Percentiles rank a stretch among this genome's conserved stretches.
Evolutionary conservation across 495 filamentous ascomycete species (phyloP).

Genomic region (Durotheca rogersii): DNA sequence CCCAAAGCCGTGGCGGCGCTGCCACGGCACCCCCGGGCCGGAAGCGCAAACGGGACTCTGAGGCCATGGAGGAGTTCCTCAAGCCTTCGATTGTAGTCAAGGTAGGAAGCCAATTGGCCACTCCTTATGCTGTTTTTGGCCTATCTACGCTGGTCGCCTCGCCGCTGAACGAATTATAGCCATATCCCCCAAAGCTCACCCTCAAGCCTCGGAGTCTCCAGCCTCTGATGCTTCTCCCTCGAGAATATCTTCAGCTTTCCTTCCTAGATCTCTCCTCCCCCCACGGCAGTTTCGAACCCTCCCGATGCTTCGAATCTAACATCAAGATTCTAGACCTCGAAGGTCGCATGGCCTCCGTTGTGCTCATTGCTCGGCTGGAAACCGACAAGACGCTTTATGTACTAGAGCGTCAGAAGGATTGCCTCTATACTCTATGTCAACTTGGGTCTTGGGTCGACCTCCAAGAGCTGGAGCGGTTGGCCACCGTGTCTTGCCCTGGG

Average conservation of each 20-base stretch:
- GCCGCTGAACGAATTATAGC: constrained; percentile 44
- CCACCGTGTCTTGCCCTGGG: constrained; percentile 40
- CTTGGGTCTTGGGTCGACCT: constrained; percentile 65
- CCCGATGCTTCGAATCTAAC: constrained; percentile 58
- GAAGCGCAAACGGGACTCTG: constrained; percentile 36
- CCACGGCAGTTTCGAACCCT: constrained; percentile 51
- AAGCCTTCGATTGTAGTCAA: constrained; percentile 50
- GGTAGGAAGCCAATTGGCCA: constrained; percentile 37
- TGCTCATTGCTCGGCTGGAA: constrained; percentile 68
- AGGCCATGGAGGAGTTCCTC: constrained; percentile 50
- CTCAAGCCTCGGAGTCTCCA: constrained; percentile 60
- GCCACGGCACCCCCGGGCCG: constrained; percentile 9
- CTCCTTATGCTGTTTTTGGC: too few species aligned
- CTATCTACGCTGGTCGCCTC: neutral
- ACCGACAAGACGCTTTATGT: constrained; percentile 62
- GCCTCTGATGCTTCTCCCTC: constrained; percentile 62
- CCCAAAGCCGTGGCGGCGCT: constrained; percentile 5
- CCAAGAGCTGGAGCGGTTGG: constrained; percentile 44
- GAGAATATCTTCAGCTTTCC: constrained; percentile 59
- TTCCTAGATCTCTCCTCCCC: constrained; percentile 59
- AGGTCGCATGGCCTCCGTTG: constrained; percentile 49
- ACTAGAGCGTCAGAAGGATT: constrained; percentile 66
- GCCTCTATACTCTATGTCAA: constrained; percentile 70
- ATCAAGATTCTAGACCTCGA: constrained; percentile 64
- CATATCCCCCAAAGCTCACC: constrained; percentile 57